Conservation (phyloP, 108 stramenopile species). For the Conticribra guillardii region DNA sequence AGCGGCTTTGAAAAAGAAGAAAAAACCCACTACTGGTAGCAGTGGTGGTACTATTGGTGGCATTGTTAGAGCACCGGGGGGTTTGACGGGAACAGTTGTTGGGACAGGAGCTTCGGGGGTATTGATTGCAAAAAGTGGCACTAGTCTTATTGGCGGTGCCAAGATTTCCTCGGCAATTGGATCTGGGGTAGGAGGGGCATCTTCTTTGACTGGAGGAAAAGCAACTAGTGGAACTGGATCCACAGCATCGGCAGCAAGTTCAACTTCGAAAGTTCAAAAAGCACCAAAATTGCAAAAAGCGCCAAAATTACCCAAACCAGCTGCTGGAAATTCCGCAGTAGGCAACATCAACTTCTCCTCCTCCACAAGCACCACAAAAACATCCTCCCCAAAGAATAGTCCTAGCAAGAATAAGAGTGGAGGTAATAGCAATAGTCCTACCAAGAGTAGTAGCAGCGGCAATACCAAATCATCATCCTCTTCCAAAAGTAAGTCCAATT, state of each 20-base stretch:
- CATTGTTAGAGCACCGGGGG: no score
- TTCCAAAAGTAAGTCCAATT: neutral
- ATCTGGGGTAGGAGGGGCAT: no score
- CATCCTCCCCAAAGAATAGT: neutral
- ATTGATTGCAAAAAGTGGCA: no score
- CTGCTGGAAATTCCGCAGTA: neutral
- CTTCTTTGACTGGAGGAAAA: no score
- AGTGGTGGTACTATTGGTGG: no score
- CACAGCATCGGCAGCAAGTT: no score
- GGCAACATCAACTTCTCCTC: neutral
- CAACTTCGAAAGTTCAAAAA: neutral
- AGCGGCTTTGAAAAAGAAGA: neutral
- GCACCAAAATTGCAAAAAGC: neutral
- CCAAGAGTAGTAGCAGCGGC: neutral
- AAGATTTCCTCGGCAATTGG: no score
- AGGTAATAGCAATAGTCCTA: neutral
- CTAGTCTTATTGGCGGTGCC: no score
- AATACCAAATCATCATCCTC: neutral
- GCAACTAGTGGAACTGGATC: no score
- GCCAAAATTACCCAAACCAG: neutral
- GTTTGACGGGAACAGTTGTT: no score
- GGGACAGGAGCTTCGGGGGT: no score
- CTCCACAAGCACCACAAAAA: neutral
- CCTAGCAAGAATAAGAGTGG: neutral
- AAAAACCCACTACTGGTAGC: no score